Base-by-base conservation (phyloP, 2,329 filamentous ascomycete species). In the Fusarium palustre region DNA sequence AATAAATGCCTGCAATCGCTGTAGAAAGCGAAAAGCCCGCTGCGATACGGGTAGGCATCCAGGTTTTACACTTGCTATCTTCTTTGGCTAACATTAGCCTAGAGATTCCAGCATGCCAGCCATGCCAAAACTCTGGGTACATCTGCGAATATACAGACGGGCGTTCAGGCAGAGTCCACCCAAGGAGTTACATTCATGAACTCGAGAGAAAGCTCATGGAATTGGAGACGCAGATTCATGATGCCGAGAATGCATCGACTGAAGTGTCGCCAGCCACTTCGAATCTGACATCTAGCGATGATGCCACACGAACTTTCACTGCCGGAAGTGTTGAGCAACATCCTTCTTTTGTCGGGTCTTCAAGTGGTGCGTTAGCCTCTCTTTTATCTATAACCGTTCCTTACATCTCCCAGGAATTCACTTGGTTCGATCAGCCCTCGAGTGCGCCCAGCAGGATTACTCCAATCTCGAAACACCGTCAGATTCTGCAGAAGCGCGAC, bases 1-100 rank as follows among this genome's bases (percentile, higher is more conserved):
- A 9, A 48, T 63, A 20, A 63, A 63, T 42, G 59, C 59, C 3
- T 63, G 59, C 8, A 63, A 63, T 6, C 59, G 59, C 15, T 63
- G 59, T 38, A 50, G 59, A 13, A 63, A 63, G 11, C 59, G 59
- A 13, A 63, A 64, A 11, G 60, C 60, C 10, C 60, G 60, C 1
- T 64, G 60, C 7, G 60, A 64, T 20, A 64, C 60, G 7, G 42
- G 59, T 63, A 22, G 2, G 18, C 0, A 3, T 3, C 7, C 6
- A 15, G 5, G 1, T 4, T 16, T 1, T 8, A 18, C 9, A 3
- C 16, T 24, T 16, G 3, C 13, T 0, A 2, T 24, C 5, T 1
- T 7, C 5, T 16, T 4, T 5, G 0, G 7, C 34, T 48, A 2
- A 63, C 16, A 4, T 13, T 1, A 13, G 22, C 0, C 2, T 9